Evolutionary conservation across 441 rosid genomes (phyloP).

Genomic region (Oxalis stricta): DNA sequence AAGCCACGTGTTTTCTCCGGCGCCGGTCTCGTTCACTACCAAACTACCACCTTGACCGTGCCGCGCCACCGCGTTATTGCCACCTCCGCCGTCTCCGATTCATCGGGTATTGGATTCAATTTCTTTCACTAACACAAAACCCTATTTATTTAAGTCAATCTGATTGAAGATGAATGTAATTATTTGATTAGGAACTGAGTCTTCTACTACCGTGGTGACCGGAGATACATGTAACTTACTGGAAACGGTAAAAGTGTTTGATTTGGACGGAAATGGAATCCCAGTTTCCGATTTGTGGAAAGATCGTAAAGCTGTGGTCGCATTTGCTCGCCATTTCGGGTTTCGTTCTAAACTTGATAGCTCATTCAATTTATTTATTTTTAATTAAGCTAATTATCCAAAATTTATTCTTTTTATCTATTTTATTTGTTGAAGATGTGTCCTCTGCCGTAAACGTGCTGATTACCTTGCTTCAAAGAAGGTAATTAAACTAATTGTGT

Average conservation of each 20-base stretch:
- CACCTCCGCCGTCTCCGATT: slow-evolving; percentile 42
- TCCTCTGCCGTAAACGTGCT: slow-evolving; percentile 80
- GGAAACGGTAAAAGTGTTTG: slow-evolving; percentile 48
- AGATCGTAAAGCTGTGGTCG: slow-evolving; percentile 69
- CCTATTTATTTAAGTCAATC: not conserved
- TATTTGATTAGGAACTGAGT: slow-evolving; percentile 20
- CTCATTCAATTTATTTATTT: too few species aligned
- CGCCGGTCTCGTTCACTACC: not conserved
- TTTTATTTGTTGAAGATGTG: slow-evolving; percentile 46
- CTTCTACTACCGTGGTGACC: slow-evolving; percentile 14
- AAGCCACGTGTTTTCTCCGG: slow-evolving; percentile 5
- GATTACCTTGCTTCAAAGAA: slow-evolving; percentile 75
- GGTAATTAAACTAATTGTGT: slow-evolving; percentile 25
- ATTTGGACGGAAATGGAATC: slow-evolving; percentile 52
- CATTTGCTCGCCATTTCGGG: slow-evolving; percentile 97
- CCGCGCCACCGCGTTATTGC: slow-evolving; percentile 13
- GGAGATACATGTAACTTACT: slow-evolving; percentile 25
- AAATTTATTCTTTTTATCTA: not conserved
- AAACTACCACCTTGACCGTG: not conserved
- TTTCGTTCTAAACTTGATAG: not conserved
- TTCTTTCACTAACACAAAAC: not conserved
- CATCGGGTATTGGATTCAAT: slow-evolving; percentile 24
- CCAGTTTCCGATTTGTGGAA: slow-evolving; percentile 79
- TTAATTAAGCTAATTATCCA: too few species aligned
- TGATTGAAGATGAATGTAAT: too few species aligned